These are phyloP conservation scores for Salisapilia sapeloensis DNA, from an alignment of 352 stramenopile genomes.

Conservation along the genomic window DNA sequence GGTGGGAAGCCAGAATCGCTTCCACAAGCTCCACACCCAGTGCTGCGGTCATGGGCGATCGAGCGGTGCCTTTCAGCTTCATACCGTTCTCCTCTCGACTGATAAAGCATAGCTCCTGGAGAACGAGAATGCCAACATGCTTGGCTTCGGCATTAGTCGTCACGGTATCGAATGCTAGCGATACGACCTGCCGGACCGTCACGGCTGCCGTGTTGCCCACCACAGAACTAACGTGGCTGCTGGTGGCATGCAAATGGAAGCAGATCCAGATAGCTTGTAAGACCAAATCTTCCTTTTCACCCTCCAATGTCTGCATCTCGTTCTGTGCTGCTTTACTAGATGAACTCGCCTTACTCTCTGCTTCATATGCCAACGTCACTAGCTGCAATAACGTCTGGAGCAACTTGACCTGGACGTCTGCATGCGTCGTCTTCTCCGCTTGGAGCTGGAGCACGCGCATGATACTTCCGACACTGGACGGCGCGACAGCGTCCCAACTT, in stretches of 20 bases:
- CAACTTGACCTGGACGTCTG: constrained; percentile 79
- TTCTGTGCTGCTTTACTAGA: constrained; percentile 1
- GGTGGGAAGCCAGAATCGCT: constrained; percentile 45
- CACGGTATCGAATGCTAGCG: constrained; percentile 72
- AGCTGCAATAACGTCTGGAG: constrained; percentile 80
- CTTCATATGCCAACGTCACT: constrained; percentile 64
- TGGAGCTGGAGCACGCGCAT: constrained; percentile 92
- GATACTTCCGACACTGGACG: constrained; percentile 89
- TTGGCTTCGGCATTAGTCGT: constrained; percentile 47
- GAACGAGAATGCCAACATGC: constrained; percentile 65
- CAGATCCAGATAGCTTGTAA: constrained; percentile 82
- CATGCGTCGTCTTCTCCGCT: constrained; percentile 72
- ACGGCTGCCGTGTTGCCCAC: constrained; percentile 77
- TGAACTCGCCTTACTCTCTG: constrained; percentile 10
- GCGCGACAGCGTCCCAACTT: constrained; percentile 89
- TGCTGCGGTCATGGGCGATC: constrained; percentile 59
- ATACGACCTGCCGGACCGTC: constrained; percentile 79
- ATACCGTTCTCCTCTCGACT: constrained; percentile 69
- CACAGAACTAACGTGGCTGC: constrained; percentile 54
- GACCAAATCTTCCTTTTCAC: constrained; percentile 71
- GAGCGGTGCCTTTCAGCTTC: constrained; percentile 65
- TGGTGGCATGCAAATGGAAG: constrained; percentile 57
- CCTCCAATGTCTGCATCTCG: constrained; percentile 19
- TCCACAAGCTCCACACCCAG: constrained; percentile 69
- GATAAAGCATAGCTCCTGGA: constrained; percentile 78